Conservation (phyloP, 169 alveolate species). For the Cryptosporidium sp. region DNA sequence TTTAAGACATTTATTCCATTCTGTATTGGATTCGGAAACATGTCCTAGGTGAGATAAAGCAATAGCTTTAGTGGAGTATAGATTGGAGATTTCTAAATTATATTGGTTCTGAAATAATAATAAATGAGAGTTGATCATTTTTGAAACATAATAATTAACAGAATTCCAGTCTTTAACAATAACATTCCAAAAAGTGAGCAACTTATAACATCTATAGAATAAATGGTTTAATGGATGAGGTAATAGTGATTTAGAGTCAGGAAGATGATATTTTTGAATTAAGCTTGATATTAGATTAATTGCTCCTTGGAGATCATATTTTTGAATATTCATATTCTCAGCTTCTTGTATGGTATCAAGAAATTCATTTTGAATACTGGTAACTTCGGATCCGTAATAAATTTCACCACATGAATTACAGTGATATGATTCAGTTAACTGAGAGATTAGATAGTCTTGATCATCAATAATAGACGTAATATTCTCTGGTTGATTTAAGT, state of each 20-base stretch:
- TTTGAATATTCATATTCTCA: constrained; percentile 14
- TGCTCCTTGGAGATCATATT: constrained; percentile 22
- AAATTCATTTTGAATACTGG: constrained; percentile 23
- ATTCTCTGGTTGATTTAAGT: neutral
- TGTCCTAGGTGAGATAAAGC: constrained; percentile 26
- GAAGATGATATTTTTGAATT: constrained; percentile 16
- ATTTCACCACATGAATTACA: constrained; percentile 31
- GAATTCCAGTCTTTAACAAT: constrained; percentile 24
- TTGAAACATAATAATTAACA: constrained; percentile 24
- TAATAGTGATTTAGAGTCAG: neutral
- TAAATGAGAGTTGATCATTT: constrained; percentile 39
- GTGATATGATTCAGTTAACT: constrained; percentile 19
- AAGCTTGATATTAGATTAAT: neutral
- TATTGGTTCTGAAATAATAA: neutral
- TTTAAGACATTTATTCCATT: constrained; percentile 11
- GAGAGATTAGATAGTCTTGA: constrained; percentile 42
- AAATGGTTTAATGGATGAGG: constrained; percentile 46
- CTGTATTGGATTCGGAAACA: constrained; percentile 19
- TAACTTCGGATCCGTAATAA: constrained; percentile 46
- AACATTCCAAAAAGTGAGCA: constrained; percentile 61
- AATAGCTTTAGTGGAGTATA: constrained; percentile 50
- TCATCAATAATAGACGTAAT: constrained; percentile 24
- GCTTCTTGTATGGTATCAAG: constrained; percentile 21
- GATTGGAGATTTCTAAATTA: constrained; percentile 40
- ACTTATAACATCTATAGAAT: constrained; percentile 53